Base-by-base conservation (phyloP, 192 early-diverging fungal species). In the Coemansia sp. region DNA sequence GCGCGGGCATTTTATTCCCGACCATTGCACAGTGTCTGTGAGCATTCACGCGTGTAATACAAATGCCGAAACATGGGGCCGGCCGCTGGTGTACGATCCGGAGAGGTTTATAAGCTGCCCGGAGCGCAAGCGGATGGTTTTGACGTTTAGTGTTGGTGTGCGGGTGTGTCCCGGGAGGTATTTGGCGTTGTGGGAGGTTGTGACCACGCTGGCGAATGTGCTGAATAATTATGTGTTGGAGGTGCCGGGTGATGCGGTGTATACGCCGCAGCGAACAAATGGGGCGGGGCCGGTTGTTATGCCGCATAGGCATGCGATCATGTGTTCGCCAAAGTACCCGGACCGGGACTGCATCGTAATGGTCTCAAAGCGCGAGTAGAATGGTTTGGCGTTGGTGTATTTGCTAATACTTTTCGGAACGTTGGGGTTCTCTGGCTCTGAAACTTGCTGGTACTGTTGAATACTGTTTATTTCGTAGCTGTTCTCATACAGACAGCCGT, bases 71-170 rank as follows among this genome's bases (percentile, higher is more conserved):
- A 2, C 47, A 23, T 80, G 77, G 77, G 28, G 49, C 10, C 12
- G 17, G 6, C 72, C 77, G 2, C 42, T 56, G 31, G 36, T 42
- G 7, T 80, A 53, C 36, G 25, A 36, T 9, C 77, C 77, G 0
- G 61, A 65, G 38, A 34, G 77, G 12, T 80, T 80, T 42, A 15
- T 73, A 8, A 26, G 37, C 1, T 26, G 54, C 8, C 57, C 63
- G 0, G 61, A 46, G 11, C 23, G 28, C 10, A 67, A 70, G 51
- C 64, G 62, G 6, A 56, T 36, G 2, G 21, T 80, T 12, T 17
- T 80, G 55, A 80, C 68, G 1, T 80, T 80, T 23, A 74, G 71
- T 20, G 60, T 61, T 9, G 77, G 77, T 12, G 71, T 74, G 12
- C 47, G 77, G 15, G 63, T 60, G 3, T 80, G 77, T 14, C 77